Evolutionary conservation across 176 grass and related monocot genomes (phyloP).

Genomic region (Phyllostachys edulis): DNA sequence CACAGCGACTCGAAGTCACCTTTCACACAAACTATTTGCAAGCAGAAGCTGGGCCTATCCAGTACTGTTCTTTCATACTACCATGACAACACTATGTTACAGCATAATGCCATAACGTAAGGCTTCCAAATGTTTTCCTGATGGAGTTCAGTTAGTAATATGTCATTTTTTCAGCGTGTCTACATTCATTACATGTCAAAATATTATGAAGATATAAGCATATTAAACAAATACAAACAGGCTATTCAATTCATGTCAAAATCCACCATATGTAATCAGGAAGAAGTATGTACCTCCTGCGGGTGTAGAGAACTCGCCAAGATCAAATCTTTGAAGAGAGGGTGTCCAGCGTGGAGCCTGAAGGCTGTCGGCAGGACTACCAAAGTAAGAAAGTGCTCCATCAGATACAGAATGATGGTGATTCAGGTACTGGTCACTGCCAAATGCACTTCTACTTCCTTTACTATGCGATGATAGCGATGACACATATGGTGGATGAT

Average conservation of each 20-base stretch:
- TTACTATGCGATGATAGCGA: slow-evolving; percentile 70
- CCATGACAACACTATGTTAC: neutral
- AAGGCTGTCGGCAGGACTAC: slow-evolving; percentile 78
- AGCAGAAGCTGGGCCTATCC: neutral
- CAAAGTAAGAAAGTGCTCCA: slow-evolving; percentile 88
- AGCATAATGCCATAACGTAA: neutral
- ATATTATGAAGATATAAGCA: slow-evolving; percentile 2
- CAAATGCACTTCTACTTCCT: slow-evolving; percentile 58
- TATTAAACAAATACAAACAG: slow-evolving; percentile 8
- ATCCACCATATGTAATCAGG: slow-evolving; percentile 11
- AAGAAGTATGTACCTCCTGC: slow-evolving; percentile 59
- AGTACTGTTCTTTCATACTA: neutral
- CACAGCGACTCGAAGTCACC: neutral
- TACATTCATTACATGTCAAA: neutral
- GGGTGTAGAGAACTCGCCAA: slow-evolving; percentile 81
- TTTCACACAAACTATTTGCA: neutral
- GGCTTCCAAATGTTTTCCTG: neutral
- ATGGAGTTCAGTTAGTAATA: neutral
- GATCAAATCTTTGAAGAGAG: slow-evolving; percentile 83
- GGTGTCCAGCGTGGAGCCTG: slow-evolving; percentile 81
- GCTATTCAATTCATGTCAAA: neutral
- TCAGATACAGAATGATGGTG: slow-evolving; percentile 93
- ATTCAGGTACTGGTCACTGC: slow-evolving; percentile 65
- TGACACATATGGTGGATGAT: slow-evolving; percentile 45
- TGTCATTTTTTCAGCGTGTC: neutral